These are phyloP conservation scores for Leishmania tropica DNA, from an alignment of 208 protist species.

Conservation along the genomic window DNA sequence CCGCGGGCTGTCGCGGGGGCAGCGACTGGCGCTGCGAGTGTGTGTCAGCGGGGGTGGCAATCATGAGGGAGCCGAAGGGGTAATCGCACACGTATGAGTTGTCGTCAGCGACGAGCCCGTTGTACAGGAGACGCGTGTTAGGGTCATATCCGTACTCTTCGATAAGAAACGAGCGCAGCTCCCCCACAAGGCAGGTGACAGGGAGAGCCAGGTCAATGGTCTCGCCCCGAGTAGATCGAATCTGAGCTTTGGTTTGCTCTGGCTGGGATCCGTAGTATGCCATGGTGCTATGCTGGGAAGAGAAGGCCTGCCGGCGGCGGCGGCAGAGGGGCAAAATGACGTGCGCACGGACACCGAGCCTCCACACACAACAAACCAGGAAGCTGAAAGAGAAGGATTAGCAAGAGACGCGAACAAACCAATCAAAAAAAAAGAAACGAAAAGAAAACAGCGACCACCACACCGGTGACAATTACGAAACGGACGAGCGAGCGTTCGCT, in stretches of 20 bases:
- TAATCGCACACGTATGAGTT: conserved; percentile 48
- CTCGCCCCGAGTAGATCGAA: conserved; percentile 67
- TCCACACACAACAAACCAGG: not conserved
- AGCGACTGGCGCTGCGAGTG: conserved; percentile 22
- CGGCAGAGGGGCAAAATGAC: not conserved
- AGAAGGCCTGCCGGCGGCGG: not conserved
- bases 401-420: not conserved
- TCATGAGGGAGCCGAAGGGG: conserved; percentile 70
- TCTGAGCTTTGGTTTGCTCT: conserved; percentile 50
- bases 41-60: conserved; percentile 42
- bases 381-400: not conserved
- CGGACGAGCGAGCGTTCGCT: not conserved
- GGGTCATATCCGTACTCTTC: conserved; percentile 68
- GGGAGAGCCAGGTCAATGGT: conserved; percentile 73
- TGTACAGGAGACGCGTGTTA: conserved; percentile 51
- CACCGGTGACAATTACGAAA: not conserved
- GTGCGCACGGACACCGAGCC: not conserved
- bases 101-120: conserved; percentile 26
- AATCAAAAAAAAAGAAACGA: too few species aligned
- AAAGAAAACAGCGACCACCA: not conserved
- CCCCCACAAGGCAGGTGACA: conserved; percentile 49
- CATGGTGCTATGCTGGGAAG: conserved; percentile 21
- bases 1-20: not conserved
- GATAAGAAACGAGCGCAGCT: conserved; percentile 68
- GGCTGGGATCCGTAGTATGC: conserved; percentile 34